Percentiles rank a stretch among this genome's conserved stretches.
These are phyloP conservation scores for Neltuma alba DNA, from an alignment of 306 rosid species.

Conservation along the genomic window DNA sequence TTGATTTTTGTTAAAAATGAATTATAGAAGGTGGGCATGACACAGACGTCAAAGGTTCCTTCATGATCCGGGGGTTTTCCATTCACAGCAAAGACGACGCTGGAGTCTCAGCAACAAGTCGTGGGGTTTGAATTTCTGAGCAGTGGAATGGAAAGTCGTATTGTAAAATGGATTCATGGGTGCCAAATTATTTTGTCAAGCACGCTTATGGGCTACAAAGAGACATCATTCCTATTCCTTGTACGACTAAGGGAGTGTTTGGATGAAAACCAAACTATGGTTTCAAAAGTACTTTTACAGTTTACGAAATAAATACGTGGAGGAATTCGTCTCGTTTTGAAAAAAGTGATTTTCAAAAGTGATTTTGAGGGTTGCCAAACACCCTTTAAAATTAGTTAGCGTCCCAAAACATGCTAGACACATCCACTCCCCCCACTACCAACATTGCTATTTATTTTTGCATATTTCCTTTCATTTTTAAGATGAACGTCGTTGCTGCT, in stretches of 20 bases:
- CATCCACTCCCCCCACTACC: not conserved
- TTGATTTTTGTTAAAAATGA: not conserved
- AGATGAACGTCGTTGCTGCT: not conserved
- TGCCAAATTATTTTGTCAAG: too few species aligned
- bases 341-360: too few species aligned
- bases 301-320: too few species aligned
- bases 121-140: not conserved
- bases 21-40: not conserved
- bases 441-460: not conserved
- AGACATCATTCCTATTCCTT: not conserved
- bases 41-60: constrained; percentile 27
- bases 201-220: not conserved
- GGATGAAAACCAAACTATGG: too few species aligned
- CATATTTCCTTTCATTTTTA: not conserved
- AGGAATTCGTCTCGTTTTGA: too few species aligned
- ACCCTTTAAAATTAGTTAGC: too few species aligned
- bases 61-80: constrained; percentile 16
- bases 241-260: not conserved
- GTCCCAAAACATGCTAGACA: not conserved
- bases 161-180: not conserved
- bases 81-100: too few species aligned
- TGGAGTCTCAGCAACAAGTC: not conserved
- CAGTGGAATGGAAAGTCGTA: not conserved
- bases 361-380: too few species aligned
- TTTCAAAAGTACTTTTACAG: too few species aligned